A percentile compares a stretch with the other conserved stretches of the same genome.
These are phyloP conservation scores for Mortierella alpina DNA, from an alignment of 192 early-diverging fungal species.

Conservation along the genomic window DNA sequence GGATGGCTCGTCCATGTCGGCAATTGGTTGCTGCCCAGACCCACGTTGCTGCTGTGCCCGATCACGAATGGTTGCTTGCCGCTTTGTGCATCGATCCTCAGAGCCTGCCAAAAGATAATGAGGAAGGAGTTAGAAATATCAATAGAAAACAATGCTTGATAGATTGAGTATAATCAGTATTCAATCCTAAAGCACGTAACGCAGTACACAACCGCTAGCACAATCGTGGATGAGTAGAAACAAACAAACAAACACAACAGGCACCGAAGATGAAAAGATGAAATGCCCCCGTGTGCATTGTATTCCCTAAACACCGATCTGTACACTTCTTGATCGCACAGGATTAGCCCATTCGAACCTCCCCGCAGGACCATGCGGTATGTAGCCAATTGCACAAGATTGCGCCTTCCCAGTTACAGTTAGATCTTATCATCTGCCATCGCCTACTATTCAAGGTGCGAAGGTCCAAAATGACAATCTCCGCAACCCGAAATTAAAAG, in stretches of 20 bases:
- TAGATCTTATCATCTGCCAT: constrained; percentile 6
- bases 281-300: constrained; percentile 6
- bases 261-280: background rate
- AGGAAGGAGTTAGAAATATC: background rate
- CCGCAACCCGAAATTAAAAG: constrained; percentile 22
- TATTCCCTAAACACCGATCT: too few species aligned
- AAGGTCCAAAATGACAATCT: constrained; percentile 30
- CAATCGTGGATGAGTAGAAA: background rate
- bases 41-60: constrained; percentile 12
- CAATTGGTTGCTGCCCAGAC: background rate
- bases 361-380: background rate
- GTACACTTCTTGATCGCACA: too few species aligned
- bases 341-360: too few species aligned
- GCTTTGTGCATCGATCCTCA: constrained; percentile 6
- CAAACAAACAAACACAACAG: background rate
- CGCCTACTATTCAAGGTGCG: background rate
- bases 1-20: background rate
- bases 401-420: background rate
- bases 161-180: constrained; percentile 21
- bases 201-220: background rate
- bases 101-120: constrained; percentile 15
- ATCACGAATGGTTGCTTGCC: constrained; percentile 11
- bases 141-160: background rate
- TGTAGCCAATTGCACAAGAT: background rate
- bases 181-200: background rate